Conservation (phyloP, 2,329 filamentous ascomycete species). For the Graphilbum sp. region DNA sequence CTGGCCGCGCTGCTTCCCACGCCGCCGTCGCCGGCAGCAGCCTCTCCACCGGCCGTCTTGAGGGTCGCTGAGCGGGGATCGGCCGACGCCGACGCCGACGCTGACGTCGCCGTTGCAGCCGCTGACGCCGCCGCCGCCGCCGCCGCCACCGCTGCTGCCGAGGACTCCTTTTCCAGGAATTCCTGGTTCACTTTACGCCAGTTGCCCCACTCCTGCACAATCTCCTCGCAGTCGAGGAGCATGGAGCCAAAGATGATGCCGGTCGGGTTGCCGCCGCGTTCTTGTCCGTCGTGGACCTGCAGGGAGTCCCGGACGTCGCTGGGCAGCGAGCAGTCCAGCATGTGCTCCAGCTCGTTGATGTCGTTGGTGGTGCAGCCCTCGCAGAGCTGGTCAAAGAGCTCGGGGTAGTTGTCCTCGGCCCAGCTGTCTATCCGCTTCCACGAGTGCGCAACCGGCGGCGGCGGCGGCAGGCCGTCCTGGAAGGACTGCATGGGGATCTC, state of each 20-base stretch:
- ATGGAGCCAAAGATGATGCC: slow-evolving; percentile 89
- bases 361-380: slow-evolving; percentile 89
- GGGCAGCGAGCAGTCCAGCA: slow-evolving; percentile 84
- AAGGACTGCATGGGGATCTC: slow-evolving; percentile 97
- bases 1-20: slow-evolving; percentile 38
- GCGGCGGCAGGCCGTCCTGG: slow-evolving; percentile 74
- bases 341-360: slow-evolving; percentile 89
- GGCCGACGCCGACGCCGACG: slow-evolving; percentile 58
- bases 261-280: slow-evolving; percentile 77
- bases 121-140: slow-evolving; percentile 51
- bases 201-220: slow-evolving; percentile 93
- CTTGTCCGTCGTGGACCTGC: slow-evolving; percentile 88
- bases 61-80: slow-evolving; percentile 20
- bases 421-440: slow-evolving; percentile 91
- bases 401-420: slow-evolving; percentile 89
- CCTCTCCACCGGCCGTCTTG: slow-evolving; percentile 17
- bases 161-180: slow-evolving; percentile 50
- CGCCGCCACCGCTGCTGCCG: slow-evolving; percentile 40
- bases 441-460: slow-evolving; percentile 74
- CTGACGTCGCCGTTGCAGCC: slow-evolving; percentile 42
- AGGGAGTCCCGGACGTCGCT: slow-evolving; percentile 88
- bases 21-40: slow-evolving; percentile 55
- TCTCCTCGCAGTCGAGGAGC: slow-evolving; percentile 95
- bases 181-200: slow-evolving; percentile 91
- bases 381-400: slow-evolving; percentile 83